Conservation (phyloP, 768 basidiomycete species). For the Panaeolus cyanescens region DNA sequence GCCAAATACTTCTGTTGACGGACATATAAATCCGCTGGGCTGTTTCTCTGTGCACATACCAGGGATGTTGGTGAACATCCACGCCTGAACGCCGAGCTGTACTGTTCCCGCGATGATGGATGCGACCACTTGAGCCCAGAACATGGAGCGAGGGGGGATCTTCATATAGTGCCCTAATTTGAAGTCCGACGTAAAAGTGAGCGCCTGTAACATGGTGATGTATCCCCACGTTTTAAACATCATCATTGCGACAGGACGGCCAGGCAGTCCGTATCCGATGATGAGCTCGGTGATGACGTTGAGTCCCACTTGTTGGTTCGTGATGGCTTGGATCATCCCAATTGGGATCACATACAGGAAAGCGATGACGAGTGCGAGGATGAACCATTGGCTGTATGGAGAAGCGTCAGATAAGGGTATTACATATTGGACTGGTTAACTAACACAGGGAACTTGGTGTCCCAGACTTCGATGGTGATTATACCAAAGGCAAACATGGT, state of each 20-base stretch:
- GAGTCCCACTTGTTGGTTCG: slow-evolving; percentile 76
- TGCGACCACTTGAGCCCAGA: slow-evolving; percentile 68
- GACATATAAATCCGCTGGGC: slow-evolving; percentile 68
- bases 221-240: slow-evolving; percentile 86
- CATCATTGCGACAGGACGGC: slow-evolving; percentile 81
- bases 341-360: slow-evolving; percentile 76
- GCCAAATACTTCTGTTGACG: slow-evolving; percentile 70
- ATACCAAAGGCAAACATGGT: slow-evolving; percentile 70
- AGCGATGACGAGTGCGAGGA: slow-evolving; percentile 65
- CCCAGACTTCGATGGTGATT: slow-evolving; percentile 70
- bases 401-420: neutral
- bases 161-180: slow-evolving; percentile 84
- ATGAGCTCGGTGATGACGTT: slow-evolving; percentile 82
- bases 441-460: slow-evolving; percentile 64
- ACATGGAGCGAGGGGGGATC: slow-evolving; percentile 75
- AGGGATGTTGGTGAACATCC: slow-evolving; percentile 73
- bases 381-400: slow-evolving; percentile 46
- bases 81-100: slow-evolving; percentile 75
- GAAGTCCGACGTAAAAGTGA: slow-evolving; percentile 73
- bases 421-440: no score
- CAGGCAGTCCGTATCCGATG: slow-evolving; percentile 78
- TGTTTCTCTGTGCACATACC: slow-evolving; percentile 58
- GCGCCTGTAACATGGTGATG: slow-evolving; percentile 48
- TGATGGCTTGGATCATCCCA: slow-evolving; percentile 71
- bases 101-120: slow-evolving; percentile 70